Conservation (phyloP, 1,284 basidiomycete genomes). For the Phylloporus sp. region DNA sequence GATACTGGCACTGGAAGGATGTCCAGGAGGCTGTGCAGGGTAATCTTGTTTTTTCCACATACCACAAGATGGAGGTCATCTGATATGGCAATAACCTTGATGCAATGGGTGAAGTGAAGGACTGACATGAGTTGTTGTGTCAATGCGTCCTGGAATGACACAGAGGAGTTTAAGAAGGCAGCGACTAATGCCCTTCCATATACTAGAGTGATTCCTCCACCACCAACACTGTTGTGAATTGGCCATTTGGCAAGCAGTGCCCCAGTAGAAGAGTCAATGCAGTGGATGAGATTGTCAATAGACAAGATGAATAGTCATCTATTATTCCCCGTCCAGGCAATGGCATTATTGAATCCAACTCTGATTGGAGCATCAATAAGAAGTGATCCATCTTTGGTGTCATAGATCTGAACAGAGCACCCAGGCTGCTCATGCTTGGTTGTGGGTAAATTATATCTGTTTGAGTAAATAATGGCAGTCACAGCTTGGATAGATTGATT, state of each 20-base stretch:
- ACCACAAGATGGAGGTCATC: no score
- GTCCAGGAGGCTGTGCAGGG: no score
- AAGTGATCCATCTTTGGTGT: background rate
- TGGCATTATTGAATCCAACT: background rate
- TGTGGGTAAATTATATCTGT: no score
- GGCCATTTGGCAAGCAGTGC: constrained; percentile 6
- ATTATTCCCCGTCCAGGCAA: constrained; percentile 4
- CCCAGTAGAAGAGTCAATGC: constrained; percentile 4
- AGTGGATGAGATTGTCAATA: background rate
- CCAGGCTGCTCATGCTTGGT: no score
- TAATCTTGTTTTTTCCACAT: no score
- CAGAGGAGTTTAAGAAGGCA: background rate
- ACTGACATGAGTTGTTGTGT: constrained; percentile 8
- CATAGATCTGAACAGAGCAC: constrained; percentile 7
- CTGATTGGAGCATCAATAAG: constrained; percentile 1
- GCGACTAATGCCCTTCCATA: constrained; percentile 4
- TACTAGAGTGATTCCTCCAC: constrained; percentile 1
- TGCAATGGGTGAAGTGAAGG: background rate
- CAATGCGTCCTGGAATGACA: constrained; percentile 19
- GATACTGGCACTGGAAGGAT: no score
- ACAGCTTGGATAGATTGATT: no score
- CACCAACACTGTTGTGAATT: background rate
- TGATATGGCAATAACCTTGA: no score
- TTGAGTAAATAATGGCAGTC: no score
- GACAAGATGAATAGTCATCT: background rate